Conservation (phyloP, 169 alveolate genomes). For the Cryptosporidium parvum region DNA sequence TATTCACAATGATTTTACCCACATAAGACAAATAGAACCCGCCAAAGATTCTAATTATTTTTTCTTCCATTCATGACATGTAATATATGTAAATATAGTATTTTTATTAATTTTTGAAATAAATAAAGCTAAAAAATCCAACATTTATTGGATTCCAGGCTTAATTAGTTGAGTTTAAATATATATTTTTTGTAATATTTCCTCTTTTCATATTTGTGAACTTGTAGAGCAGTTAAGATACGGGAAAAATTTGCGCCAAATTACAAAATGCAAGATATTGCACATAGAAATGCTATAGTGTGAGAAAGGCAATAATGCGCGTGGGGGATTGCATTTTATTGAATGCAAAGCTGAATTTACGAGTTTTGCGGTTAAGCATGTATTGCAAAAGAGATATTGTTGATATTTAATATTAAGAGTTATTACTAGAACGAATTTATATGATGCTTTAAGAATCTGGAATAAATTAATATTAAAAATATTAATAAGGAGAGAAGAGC, state of each 20-base stretch:
- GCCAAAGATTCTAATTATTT: not conserved
- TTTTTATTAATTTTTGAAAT: not conserved
- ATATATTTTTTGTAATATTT: not conserved
- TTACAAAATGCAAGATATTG: slow-evolving; percentile 24
- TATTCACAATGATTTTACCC: not conserved
- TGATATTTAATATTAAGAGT: slow-evolving; percentile 3
- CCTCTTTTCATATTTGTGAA: too few relatives aligned
- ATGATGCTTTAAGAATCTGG: slow-evolving; percentile 11
- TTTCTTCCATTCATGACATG: not conserved
- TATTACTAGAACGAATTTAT: slow-evolving; percentile 13
- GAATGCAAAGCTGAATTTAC: slow-evolving; percentile 74
- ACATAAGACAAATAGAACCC: not conserved
- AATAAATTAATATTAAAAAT: slow-evolving; percentile 8
- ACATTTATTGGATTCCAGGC: not conserved
- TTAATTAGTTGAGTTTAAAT: not conserved
- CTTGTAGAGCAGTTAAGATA: not conserved
- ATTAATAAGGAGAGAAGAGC: slow-evolving; percentile 32
- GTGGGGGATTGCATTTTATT: slow-evolving; percentile 75
- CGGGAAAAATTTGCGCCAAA: slow-evolving; percentile 24
- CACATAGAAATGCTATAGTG: slow-evolving; percentile 1
- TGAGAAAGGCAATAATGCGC: slow-evolving; percentile 54
- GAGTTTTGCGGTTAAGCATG: slow-evolving; percentile 78
- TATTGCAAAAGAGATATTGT: slow-evolving; percentile 30
- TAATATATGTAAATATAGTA: not conserved
- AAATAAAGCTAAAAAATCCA: not conserved